Evolutionary conservation across 108 stramenopile species (phyloP).

Genomic region (Nitzschia inconspicua): DNA sequence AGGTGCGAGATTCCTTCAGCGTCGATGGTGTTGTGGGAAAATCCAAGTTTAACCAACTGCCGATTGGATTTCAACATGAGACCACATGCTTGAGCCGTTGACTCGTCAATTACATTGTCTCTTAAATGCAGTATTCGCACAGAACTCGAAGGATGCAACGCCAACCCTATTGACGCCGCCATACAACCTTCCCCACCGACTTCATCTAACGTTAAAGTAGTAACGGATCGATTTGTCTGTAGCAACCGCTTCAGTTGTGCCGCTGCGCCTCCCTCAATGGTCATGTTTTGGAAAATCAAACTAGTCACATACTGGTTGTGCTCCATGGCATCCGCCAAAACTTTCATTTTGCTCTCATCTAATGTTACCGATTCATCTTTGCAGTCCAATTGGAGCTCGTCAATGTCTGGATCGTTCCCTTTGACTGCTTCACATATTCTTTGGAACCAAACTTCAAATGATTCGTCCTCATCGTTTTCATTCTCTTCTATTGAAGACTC

Average conservation of each 20-base stretch:
- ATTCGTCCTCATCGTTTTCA: not conserved
- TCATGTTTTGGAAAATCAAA: conserved; percentile 12
- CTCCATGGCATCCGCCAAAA: conserved; percentile 8
- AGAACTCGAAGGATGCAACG: not conserved
- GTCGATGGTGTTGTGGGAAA: conserved; percentile 17
- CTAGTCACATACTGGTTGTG: not conserved
- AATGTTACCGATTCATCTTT: not conserved
- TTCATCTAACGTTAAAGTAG: conserved; percentile 11
- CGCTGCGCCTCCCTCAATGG: not conserved
- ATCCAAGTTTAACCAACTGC: conserved; percentile 9
- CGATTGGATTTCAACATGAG: conserved; percentile 14
- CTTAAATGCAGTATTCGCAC: conserved; percentile 1
- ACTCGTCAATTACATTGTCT: conserved; percentile 5
- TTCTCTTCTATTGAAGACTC: too few species aligned
- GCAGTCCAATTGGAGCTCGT: conserved; percentile 15
- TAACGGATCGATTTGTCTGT: not conserved
- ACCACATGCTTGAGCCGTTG: not conserved
- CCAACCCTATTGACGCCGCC: conserved; percentile 1
- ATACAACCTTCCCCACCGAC: conserved; percentile 13
- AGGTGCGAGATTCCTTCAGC: conserved; percentile 4
- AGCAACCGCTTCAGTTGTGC: conserved; percentile 1
- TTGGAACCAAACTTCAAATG: conserved; percentile 14
- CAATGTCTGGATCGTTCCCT: conserved; percentile 8
- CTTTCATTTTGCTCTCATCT: conserved; percentile 6
- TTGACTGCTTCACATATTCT: conserved; percentile 2